phyloP scores from a whole-genome alignment of 306 rosid genomes.

The Purshia tridentata region DNA sequence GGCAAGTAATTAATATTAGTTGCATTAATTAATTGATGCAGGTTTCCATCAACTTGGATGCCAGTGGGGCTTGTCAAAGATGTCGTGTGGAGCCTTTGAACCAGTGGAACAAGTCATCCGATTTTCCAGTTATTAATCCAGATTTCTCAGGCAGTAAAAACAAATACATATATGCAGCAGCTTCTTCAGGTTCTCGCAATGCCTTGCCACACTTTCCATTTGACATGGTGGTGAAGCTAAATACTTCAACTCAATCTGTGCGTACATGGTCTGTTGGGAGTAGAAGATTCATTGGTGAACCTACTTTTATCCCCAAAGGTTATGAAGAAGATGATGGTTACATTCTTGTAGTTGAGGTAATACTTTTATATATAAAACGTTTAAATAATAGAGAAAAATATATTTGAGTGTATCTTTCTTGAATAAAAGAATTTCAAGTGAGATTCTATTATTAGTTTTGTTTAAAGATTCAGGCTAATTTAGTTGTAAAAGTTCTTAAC shows the following conservation, averaged over 20 bases:
- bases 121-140: slow-evolving; percentile 76
- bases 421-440: background rate
- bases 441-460: no score
- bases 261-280: slow-evolving; percentile 67
- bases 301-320: slow-evolving; percentile 66
- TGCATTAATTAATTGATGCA: slow-evolving; percentile 19
- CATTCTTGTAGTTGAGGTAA: slow-evolving; percentile 85
- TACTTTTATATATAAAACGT: no score
- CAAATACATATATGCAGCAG: slow-evolving; percentile 68
- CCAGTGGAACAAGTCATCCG: slow-evolving; percentile 65
- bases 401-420: no score
- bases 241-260: slow-evolving; percentile 35
- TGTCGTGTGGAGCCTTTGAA: slow-evolving; percentile 48
- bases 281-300: slow-evolving; percentile 83
- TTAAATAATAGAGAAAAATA: no score
- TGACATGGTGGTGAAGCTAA: slow-evolving; percentile 63
- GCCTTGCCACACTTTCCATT: slow-evolving; percentile 81
- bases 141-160: slow-evolving; percentile 56
- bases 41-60: slow-evolving; percentile 60
- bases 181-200: slow-evolving; percentile 67
- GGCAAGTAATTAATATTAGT: no score
- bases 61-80: slow-evolving; percentile 42
- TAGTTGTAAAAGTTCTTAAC: no score
- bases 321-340: slow-evolving; percentile 73
- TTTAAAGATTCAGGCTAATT: no score